Evolutionary conservation across 1,284 basidiomycete species (phyloP).

Genomic region (Ganoderma lucidum): DNA sequence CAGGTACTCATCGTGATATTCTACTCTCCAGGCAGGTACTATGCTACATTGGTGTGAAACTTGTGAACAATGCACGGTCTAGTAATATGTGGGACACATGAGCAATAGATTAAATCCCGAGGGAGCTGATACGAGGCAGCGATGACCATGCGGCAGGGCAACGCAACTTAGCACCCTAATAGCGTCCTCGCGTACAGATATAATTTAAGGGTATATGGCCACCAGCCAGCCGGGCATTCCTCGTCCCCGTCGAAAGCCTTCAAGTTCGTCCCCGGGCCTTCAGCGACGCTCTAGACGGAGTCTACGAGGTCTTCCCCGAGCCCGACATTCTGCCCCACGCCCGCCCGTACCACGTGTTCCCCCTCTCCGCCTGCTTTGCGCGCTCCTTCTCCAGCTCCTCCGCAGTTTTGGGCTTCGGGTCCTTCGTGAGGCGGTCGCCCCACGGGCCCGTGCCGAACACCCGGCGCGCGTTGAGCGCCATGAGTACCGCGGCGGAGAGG

Average conservation of each 20-base stretch:
- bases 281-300: neutral
- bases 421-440: constrained; percentile 36
- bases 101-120: neutral
- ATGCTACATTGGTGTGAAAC: neutral
- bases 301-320: neutral
- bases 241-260: no score
- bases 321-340: neutral
- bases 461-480: constrained; percentile 46
- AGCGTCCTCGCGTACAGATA: no score
- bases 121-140: neutral
- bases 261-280: no score
- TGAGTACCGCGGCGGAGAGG: constrained; percentile 43
- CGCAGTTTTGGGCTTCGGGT: constrained; percentile 8
- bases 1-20: neutral
- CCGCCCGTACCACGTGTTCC: neutral
- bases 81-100: neutral
- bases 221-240: no score
- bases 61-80: neutral
- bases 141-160: no score
- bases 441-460: constrained; percentile 48
- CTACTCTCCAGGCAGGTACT: neutral
- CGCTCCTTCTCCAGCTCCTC: neutral
- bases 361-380: neutral
- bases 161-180: no score
- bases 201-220: no score